These are phyloP conservation scores for Pyracantha coccinea DNA, from an alignment of 331 rosid genomes.

Conservation along the genomic window DNA sequence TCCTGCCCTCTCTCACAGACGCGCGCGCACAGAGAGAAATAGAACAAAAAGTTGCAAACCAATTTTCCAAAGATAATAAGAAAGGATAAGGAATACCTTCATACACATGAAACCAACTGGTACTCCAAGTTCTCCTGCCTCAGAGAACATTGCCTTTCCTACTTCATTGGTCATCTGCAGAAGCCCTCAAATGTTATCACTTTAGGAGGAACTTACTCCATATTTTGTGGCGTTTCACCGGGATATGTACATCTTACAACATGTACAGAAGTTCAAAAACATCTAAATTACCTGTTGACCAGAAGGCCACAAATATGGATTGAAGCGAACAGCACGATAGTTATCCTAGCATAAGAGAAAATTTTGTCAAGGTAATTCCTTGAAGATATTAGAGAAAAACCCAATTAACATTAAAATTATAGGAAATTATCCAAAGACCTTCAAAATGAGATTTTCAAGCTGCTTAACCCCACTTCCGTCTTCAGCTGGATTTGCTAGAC, in stretches of 20 bases:
- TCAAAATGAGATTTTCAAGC: constrained; percentile 56
- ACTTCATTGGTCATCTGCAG: constrained; percentile 82
- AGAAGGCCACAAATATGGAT: constrained; percentile 87
- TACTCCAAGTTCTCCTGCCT: constrained; percentile 78
- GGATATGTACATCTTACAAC: neutral
- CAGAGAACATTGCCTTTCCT: constrained; percentile 63
- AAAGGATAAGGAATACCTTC: constrained; percentile 42
- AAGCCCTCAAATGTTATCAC: neutral
- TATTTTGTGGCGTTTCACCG: neutral
- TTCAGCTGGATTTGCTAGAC: constrained; percentile 81
- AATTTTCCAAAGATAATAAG: neutral
- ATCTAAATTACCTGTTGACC: constrained; percentile 50
- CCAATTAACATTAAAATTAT: neutral
- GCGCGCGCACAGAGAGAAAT: neutral
- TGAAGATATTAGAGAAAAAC: neutral
- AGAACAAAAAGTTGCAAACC: neutral
- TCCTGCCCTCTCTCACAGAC: too few species aligned
- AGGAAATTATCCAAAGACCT: constrained; percentile 40
- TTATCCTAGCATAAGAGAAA: constrained; percentile 52
- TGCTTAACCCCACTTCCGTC: constrained; percentile 57
- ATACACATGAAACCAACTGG: constrained; percentile 86
- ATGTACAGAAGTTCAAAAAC: neutral
- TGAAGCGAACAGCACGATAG: constrained; percentile 75
- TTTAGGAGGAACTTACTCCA: neutral
- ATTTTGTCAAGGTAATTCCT: constrained; percentile 5